Conservation (phyloP, 2,329 filamentous ascomycete species). For the Neophaeococcomyces mojaviensis region DNA sequence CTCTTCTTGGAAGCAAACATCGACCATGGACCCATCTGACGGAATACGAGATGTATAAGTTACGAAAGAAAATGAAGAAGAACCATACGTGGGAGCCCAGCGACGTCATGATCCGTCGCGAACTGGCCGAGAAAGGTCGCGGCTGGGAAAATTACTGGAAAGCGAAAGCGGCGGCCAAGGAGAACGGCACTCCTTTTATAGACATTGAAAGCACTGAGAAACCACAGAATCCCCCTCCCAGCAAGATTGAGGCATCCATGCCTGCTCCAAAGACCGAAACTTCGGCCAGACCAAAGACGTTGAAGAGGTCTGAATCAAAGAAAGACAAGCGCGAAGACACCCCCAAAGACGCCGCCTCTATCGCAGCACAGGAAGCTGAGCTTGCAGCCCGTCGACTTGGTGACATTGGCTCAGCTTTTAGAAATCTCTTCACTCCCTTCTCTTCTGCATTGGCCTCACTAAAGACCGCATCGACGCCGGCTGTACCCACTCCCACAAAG, state of each 20-base stretch:
- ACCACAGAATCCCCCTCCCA: not conserved
- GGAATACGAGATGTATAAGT: constrained; percentile 59
- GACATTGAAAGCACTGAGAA: constrained; percentile 44
- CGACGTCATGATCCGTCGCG: constrained; percentile 58
- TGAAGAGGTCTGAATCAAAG: constrained; percentile 53
- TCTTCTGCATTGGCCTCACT: constrained; percentile 21
- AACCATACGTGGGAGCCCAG: constrained; percentile 62
- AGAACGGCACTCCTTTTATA: constrained; percentile 47
- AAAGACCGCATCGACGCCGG: constrained; percentile 23
- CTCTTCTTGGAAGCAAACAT: constrained; percentile 52
- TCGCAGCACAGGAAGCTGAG: constrained; percentile 32
- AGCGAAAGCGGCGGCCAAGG: constrained; percentile 45
- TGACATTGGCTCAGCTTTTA: constrained; percentile 32
- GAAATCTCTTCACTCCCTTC: constrained; percentile 29
- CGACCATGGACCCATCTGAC: constrained; percentile 58
- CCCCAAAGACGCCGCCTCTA: constrained; percentile 34
- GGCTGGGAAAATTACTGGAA: constrained; percentile 43
- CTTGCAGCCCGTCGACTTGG: constrained; percentile 32
- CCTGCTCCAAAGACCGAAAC: constrained; percentile 7
- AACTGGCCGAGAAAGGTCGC: constrained; percentile 53
- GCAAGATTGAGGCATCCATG: not conserved
- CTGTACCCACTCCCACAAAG: constrained; percentile 16
- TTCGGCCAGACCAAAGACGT: constrained; percentile 11
- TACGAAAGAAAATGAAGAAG: constrained; percentile 64
- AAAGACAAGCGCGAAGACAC: constrained; percentile 52